phyloP scores from a whole-genome alignment of 495 filamentous ascomycete species.

The Talaromyces proteolyticus region DNA sequence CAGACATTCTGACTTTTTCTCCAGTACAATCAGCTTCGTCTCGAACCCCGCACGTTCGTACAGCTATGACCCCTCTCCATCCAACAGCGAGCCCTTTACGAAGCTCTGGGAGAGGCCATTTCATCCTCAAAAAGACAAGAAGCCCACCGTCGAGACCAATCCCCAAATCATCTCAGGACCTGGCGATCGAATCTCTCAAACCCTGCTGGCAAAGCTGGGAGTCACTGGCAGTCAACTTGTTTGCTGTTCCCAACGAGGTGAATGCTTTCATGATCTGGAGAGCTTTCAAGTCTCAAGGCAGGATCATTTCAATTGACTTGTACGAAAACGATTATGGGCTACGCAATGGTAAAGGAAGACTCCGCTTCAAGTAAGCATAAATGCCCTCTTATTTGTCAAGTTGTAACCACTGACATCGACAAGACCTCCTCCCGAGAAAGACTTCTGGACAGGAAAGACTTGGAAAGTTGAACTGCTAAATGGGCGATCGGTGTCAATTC shows the following conservation, averaged over 20 bases:
- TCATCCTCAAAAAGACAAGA: no score
- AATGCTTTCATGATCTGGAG: slow-evolving; percentile 30
- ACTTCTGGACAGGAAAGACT: slow-evolving; percentile 28
- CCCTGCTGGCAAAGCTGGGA: slow-evolving; percentile 30
- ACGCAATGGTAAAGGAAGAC: slow-evolving; percentile 18
- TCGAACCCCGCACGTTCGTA: not conserved
- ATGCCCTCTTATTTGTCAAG: not conserved
- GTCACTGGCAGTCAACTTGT: slow-evolving; percentile 29
- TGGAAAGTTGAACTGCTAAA: slow-evolving; percentile 21
- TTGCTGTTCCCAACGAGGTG: slow-evolving; percentile 22
- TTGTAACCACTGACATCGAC: slow-evolving; percentile 1
- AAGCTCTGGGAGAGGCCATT: no score
- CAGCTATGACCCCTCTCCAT: not conserved
- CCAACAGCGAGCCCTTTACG: not conserved
- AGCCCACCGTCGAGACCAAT: no score
- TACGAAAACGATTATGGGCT: slow-evolving; percentile 28
- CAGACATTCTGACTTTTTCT: not conserved
- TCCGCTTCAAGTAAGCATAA: slow-evolving; percentile 37
- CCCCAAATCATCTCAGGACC: not conserved
- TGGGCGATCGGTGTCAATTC: slow-evolving; percentile 6
- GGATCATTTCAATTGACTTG: slow-evolving; percentile 36
- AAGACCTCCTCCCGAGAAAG: slow-evolving; percentile 33
- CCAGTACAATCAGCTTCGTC: not conserved
- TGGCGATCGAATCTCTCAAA: not conserved
- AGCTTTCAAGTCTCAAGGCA: slow-evolving; percentile 32